Base-by-base conservation (phyloP, 2,329 filamentous ascomycete species). In the Magnaporthales sp. region DNA sequence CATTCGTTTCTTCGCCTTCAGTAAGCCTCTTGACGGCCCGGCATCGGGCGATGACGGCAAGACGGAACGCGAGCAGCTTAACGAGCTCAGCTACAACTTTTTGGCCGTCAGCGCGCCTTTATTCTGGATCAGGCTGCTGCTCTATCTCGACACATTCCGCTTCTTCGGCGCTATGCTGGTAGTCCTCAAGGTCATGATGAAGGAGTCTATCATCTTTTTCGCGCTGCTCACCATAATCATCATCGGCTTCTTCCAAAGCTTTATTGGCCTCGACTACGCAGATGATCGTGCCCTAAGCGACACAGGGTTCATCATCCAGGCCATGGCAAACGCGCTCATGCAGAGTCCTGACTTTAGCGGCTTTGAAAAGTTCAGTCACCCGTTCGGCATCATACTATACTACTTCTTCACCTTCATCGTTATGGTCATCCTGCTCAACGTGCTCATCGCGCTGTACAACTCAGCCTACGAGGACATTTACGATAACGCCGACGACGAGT, bases 151-250 rank as follows among this genome's bases (percentile, higher is more conserved):
- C 77, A 92, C 91, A 38, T 87, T 96, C 83, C 89, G 91, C 66
- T 99, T 99, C 82, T 99, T 99, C 73, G 95, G 95, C 27, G 93
- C 94, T 64, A 99, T 99, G 95, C 86, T 99, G 1, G 94, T 99
- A 1, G 93, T 99, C 1, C 82, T 99, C 61, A 96, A 98, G 76
- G 91, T 93, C 65, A 93, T 94, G 91, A 93, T 94, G 90, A 92
- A 92, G 74, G 91, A 94, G 77, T 96, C 91, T 0, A 82, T 97
- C 71, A 98, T 98, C 70, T 99, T 99, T 82, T 99, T 99, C 74
- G 92, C 93, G 1, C 83, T 99, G 22, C 84, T 99, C 10, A 80
- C 91, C 64, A 89, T 98, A 65, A 89, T 99, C 67, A 84, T 97
- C 67, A 76, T 94, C 38, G 92, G 88, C 11, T 99, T 99, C 78